Evolutionary conservation across 2,329 filamentous ascomycete genomes (phyloP), one percentile per base, ranked within the genome.

Genomic region (Xylariaceae sp.): DNA sequence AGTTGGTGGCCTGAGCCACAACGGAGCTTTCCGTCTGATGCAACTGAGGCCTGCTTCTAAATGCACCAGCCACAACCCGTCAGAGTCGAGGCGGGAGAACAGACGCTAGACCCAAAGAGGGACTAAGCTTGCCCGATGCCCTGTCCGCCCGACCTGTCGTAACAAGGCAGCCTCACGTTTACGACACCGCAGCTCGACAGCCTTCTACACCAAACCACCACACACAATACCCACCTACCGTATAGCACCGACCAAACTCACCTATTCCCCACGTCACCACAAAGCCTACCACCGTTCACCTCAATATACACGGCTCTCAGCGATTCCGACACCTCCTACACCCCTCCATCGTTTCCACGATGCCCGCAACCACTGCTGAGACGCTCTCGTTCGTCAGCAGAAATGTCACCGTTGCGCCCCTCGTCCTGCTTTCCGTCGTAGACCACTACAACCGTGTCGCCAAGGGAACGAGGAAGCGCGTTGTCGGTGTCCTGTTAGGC

Each of bases 301-400:
- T 42, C n/a, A 30, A 41, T 14, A 36, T 39, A 49, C 42, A 39
- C 47, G 10, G 43, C 30, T 33, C 12, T 18, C 19, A 9, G 32
- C 35, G 36, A 44, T 33, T 40, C 35, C 36, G 14, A 39, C 45
- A 36, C 30, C 45, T 35, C 45, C 42, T 19, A 11, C 38, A 22
- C 42, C 32, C 18, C 44, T 30, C 33, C 41, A 47, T 57, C 14
- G 33, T 19, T 19, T 47, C 30, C 53, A 57, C 48, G 70, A 97
- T 97, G 92, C 92, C 91, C 74, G 86, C 92, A 71, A 97, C 92
- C 59, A 96, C 92, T 69, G 90, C 91, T 72, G 92, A 97, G 78
- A 95, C 92, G 60, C 85, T 96, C 70, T 95, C 89, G 62, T 86
- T 97, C 69, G 90, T 96, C 70, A 92, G 86, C 65, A 86, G 90